phyloP scores from a whole-genome alignment of 345 rosid species.

The Brassica nigra region DNA sequence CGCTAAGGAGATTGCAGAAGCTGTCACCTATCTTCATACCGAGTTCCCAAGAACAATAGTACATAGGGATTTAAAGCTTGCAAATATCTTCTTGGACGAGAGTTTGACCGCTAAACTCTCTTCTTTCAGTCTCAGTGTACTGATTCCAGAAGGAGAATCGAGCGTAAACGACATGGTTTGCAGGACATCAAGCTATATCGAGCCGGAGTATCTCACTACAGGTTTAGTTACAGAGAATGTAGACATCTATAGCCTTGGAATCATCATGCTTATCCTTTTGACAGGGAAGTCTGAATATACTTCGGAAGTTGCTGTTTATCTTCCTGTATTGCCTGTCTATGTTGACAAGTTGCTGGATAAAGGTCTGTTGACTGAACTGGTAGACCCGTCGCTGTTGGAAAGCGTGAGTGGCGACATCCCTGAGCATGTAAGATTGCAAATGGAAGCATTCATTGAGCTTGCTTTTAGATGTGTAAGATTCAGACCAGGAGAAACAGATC shows the following conservation, averaged over 20 bases:
- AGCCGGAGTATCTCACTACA: constrained; percentile 13
- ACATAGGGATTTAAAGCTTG: constrained; percentile 34
- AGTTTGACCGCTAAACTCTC: constrained; percentile 16
- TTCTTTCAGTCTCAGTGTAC: constrained; percentile 27
- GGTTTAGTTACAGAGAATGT: constrained; percentile 36
- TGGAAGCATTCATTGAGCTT: constrained; percentile 34
- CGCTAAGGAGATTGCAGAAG: constrained; percentile 25
- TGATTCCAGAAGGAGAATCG: constrained; percentile 23
- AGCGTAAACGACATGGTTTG: constrained; percentile 21
- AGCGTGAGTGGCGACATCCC: not conserved
- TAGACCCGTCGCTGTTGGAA: constrained; percentile 25
- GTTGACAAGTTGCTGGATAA: not conserved
- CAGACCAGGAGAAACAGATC: constrained; percentile 12
- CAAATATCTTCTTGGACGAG: constrained; percentile 31
- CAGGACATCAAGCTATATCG: constrained; percentile 27
- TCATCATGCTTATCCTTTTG: constrained; percentile 26
- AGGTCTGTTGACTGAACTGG: not conserved
- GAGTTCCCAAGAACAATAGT: constrained; percentile 30
- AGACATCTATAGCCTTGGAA: constrained; percentile 24
- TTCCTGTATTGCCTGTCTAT: constrained; percentile 23
- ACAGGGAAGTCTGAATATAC: constrained; percentile 24
- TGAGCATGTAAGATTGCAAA: constrained; percentile 4
- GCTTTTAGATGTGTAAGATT: constrained; percentile 35
- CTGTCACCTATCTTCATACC: constrained; percentile 30
- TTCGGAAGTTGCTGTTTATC: constrained; percentile 5